These are phyloP conservation scores for Leccinellum rugosiceps DNA, from an alignment of 768 basidiomycete species.

Conservation along the genomic window DNA sequence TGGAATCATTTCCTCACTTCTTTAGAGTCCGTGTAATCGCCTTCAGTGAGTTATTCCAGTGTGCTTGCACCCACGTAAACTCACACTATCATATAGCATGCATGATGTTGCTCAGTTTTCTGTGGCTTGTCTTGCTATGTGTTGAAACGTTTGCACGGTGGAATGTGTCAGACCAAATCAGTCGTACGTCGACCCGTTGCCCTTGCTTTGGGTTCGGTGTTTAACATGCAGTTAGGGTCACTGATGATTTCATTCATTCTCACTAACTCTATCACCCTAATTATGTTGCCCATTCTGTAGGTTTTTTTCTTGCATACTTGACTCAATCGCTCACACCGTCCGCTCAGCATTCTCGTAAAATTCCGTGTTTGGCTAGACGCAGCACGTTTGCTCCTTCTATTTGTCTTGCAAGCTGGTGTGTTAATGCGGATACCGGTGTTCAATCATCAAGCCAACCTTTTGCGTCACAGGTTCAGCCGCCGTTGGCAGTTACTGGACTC, in stretches of 20 bases:
- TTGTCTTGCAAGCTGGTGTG: constrained; percentile 47
- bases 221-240: constrained; percentile 20
- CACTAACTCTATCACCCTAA: constrained; percentile 36
- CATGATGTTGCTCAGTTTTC: constrained; percentile 42
- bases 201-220: neutral
- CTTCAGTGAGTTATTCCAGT: constrained; percentile 24
- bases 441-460: neutral
- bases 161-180: constrained; percentile 40
- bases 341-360: constrained; percentile 39
- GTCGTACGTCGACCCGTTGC: constrained; percentile 38
- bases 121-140: constrained; percentile 48
- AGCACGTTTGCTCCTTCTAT: constrained; percentile 45
- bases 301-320: constrained; percentile 15
- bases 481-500: constrained; percentile 41
- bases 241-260: constrained; percentile 46
- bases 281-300: constrained; percentile 44
- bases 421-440: neutral
- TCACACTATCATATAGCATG: constrained; percentile 32
- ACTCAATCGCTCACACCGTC: neutral
- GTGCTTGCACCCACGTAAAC: neutral
- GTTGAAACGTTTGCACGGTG: constrained; percentile 46
- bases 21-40: constrained; percentile 28
- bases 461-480: constrained; percentile 38
- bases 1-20: constrained; percentile 32
- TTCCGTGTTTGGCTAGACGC: constrained; percentile 56